Conservation (phyloP, 257 asterid species). For the Eustoma russellianum region DNA sequence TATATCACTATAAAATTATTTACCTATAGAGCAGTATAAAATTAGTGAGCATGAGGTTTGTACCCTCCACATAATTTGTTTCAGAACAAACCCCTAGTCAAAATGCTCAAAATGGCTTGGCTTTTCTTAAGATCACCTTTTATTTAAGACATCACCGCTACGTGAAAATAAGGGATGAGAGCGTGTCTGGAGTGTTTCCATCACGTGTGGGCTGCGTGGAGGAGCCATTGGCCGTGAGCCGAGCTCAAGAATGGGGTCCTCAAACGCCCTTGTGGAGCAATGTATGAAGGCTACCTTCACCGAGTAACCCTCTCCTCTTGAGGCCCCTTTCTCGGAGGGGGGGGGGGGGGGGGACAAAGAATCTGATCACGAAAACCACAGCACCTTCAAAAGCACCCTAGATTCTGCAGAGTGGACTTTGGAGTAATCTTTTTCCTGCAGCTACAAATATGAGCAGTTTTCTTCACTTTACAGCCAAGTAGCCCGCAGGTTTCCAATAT, state of each 20-base stretch:
- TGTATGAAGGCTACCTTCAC: neutral
- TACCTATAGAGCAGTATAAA: neutral
- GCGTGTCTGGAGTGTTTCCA: neutral
- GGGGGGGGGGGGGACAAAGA: too few species aligned
- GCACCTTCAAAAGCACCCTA: neutral
- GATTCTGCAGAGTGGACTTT: too few species aligned
- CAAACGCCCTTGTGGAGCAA: neutral
- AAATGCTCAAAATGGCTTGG: too few species aligned
- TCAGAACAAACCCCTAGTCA: too few species aligned
- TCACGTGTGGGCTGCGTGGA: constrained; percentile 3
- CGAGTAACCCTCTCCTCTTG: constrained; percentile 1
- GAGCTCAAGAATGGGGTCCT: constrained; percentile 7
- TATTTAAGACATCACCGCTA: neutral
- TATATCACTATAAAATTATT: too few species aligned
- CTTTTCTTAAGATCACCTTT: neutral
- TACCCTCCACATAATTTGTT: neutral
- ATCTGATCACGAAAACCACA: neutral
- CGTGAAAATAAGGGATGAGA: constrained; percentile 1
- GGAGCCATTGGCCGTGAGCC: constrained; percentile 3
- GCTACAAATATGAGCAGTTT: too few species aligned
- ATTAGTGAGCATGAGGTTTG: neutral
- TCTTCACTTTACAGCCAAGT: neutral
- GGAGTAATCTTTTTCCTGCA: neutral
- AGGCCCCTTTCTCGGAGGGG: neutral
- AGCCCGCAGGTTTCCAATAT: neutral